Evolutionary conservation across 495 filamentous ascomycete species (phyloP), one percentile per base, ranked within the genome.

Genomic region (Neurospora sp.): DNA sequence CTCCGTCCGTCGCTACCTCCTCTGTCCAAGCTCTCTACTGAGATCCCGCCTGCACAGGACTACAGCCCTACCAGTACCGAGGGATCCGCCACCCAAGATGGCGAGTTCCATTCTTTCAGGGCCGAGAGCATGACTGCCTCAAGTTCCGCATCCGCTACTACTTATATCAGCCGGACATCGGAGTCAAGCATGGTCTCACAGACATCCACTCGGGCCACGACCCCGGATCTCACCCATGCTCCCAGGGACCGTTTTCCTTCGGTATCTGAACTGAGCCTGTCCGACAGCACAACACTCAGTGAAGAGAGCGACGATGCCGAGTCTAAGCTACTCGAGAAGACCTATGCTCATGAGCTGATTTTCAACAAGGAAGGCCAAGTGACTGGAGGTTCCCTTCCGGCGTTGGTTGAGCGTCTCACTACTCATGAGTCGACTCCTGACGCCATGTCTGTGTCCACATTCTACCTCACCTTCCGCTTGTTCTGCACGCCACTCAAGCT

Each of bases 391-490:
- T 95, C 94, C 20, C 87, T 99, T 16, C 90, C 93, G 38, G 95
- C 96, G 8, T 84, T 99, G 69, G 92, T 99, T 68, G 96, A 99
- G 82, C 90, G 92, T 76, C 88, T 99, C 37, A 99, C 96, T 3
- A 93, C 92, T 0, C 94, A 96, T 79, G 93, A 97, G 79, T 92
- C 93, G 0, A 97, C 96, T 3, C 96, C 96, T 2, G 94, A 98
- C 79, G 89, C 93, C 42, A 89, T 92, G 79, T 99, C 98, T 77
- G 93, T 98, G 70, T 92, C 93, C 3, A 92, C 96, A 0, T 98
- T 99, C 80, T 98, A 96, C 82, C 89, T 98, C 53, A 98, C 96
- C 38, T 99, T 99, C 84, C 92, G 96, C 59, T 89, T 97, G 22
- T 99, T 99, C 74, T 93, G 93, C 68, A 92, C 93, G 0, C 94